Base-by-base conservation (phyloP, 192 early-diverging fungal species). In the Coemansia sp. region DNA sequence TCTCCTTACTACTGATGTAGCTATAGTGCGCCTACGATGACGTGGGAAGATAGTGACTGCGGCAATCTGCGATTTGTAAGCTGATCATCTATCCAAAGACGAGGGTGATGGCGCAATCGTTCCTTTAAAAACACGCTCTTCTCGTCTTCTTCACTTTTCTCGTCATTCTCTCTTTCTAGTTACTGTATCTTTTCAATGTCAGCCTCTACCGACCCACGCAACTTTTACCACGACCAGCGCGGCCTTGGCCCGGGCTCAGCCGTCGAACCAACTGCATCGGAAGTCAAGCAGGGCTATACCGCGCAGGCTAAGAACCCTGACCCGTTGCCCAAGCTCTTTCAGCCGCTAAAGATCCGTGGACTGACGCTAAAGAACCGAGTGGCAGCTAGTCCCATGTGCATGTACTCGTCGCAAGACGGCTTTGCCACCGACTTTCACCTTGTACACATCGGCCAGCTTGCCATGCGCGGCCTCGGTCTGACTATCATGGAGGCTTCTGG, bases 311-410 rank as follows among this genome's bases (percentile, higher is more conserved):
- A 12, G 61, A 71, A 38, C 36, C 72, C 68, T 3, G 46, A 11
- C 66, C 74, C 67, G 3, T 51, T 77, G 24, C 85, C 80, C 60
- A 78, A 79, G 47, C 82, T 95, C 9, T 95, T 91, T 76, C 76
- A 86, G 63, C 92, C 95, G 0, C 74, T 95, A 36, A 88, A 73
- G 0, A 76, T 94, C 67, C 88, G 92, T 62, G 75, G 77, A 3
- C 62, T 91, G 38, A 90, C 86, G 15, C 82, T 94, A 65, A 91
- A 91, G 54, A 97, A 96, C 83, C 88, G 93, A 22, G 74, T 93
- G 24, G 83, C 79, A 5, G 89, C 94, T 43, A 87, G 92, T 22
- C 95, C 95, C 55, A 96, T 95, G 94, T 94, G 93, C 84, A 89
- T 86, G 87, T 93, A 92, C 78, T 89, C 89, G 18, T 74, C 86